A percentile compares a stretch with the other conserved stretches of the same genome.
Conservation (phyloP, 441 rosid species). For the Euphorbia celastroides region DNA sequence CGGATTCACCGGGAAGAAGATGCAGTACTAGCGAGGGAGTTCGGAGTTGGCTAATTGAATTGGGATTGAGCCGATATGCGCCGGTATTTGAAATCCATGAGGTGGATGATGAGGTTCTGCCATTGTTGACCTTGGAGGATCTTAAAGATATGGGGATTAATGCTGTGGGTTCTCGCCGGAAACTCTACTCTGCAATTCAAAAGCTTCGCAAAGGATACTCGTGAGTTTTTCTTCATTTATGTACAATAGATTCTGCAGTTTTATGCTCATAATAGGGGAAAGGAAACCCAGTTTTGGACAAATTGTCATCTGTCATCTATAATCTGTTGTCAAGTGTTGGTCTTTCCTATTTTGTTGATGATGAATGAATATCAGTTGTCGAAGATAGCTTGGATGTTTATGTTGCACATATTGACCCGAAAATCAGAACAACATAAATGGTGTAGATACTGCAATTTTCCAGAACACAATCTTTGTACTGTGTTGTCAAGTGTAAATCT, state of each 20-base stretch:
- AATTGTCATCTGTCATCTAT: constrained; percentile 15
- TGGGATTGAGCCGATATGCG: constrained; percentile 64
- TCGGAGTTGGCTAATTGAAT: constrained; percentile 48
- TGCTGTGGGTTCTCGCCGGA: constrained; percentile 69
- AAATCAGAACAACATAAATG: no score
- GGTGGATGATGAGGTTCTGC: constrained; percentile 62
- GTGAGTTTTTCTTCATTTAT: constrained; percentile 24
- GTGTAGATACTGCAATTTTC: no score
- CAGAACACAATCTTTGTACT: no score
- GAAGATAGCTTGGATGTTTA: no score
- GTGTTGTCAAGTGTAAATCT: no score
- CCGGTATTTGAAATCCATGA: constrained; percentile 70
- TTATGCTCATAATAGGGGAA: neutral
- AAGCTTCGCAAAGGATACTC: constrained; percentile 56
- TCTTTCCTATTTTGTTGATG: constrained; percentile 1
- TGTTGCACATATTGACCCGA: no score
- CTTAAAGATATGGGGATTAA: constrained; percentile 73
- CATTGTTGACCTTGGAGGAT: constrained; percentile 62
- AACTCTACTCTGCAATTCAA: constrained; percentile 51
- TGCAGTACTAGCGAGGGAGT: constrained; percentile 40
- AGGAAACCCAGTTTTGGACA: constrained; percentile 18
- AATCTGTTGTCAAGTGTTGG: constrained; percentile 9
- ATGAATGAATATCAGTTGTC: no score
- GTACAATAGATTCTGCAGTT: neutral
- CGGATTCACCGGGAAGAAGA: constrained; percentile 19